A percentile compares a stretch with the other conserved stretches of the same genome.
Conservation (phyloP, 192 early-diverging fungal species). For the Coemansia sp. region DNA sequence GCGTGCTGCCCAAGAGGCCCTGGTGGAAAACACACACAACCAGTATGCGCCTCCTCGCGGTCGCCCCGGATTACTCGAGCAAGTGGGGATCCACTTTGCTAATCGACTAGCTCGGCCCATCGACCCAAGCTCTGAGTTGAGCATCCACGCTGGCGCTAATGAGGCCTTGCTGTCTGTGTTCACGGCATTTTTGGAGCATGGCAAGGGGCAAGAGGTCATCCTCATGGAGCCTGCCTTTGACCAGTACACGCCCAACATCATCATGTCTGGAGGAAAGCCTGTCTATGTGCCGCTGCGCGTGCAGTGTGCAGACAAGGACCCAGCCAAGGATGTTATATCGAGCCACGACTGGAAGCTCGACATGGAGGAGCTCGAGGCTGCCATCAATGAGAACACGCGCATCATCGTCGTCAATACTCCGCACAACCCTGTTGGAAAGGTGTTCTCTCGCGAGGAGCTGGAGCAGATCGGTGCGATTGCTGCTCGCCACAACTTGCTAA, state of each 20-base stretch:
- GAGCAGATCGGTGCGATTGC: slow-evolving; percentile 74
- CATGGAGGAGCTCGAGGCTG: slow-evolving; percentile 70
- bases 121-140: slow-evolving; percentile 77
- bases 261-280: slow-evolving; percentile 84
- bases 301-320: slow-evolving; percentile 40
- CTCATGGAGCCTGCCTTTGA: slow-evolving; percentile 97
- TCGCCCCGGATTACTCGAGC: slow-evolving; percentile 61
- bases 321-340: slow-evolving; percentile 56
- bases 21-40: slow-evolving; percentile 64
- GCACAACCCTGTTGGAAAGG: slow-evolving; percentile 91
- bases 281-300: slow-evolving; percentile 81
- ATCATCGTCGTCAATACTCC: slow-evolving; percentile 94
- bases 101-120: slow-evolving; percentile 65
- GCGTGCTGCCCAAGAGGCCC: slow-evolving; percentile 70
- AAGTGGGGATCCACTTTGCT: slow-evolving; percentile 76
- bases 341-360: slow-evolving; percentile 88
- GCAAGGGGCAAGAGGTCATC: slow-evolving; percentile 78
- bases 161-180: slow-evolving; percentile 82
- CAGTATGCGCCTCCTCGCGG: slow-evolving; percentile 86
- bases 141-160: slow-evolving; percentile 88
- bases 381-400: slow-evolving; percentile 76
- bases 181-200: slow-evolving; percentile 75
- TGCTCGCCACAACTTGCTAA: slow-evolving; percentile 76
- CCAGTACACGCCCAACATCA: slow-evolving; percentile 84
- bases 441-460: slow-evolving; percentile 75